Evolutionary conservation across 78 protist species (phyloP).

Genomic region (Dictyostelium firmibasis): DNA sequence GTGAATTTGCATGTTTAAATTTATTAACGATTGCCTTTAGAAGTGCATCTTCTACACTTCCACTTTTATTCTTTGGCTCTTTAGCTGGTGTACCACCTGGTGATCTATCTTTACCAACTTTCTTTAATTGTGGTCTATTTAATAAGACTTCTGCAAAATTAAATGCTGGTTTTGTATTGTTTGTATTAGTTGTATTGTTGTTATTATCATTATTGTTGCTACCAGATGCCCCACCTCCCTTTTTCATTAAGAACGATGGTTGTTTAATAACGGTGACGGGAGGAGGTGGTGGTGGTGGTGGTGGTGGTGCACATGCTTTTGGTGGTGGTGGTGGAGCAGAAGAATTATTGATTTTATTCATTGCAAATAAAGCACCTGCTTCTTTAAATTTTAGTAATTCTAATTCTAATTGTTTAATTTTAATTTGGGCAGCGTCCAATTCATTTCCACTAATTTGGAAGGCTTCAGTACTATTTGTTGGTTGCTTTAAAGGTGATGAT

Average conservation of each 20-base stretch:
- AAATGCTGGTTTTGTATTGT: not conserved
- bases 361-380: not conserved
- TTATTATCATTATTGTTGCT: not conserved
- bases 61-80: slow-evolving; percentile 4
- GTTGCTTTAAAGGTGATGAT: slow-evolving; percentile 4
- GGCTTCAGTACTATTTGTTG: not conserved
- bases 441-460: not conserved
- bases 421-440: not conserved
- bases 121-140: slow-evolving; percentile 11
- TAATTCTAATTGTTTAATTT: not conserved
- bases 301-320: slow-evolving; percentile 8
- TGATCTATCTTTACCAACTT: slow-evolving; percentile 21
- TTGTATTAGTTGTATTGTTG: not conserved
- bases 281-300: slow-evolving; percentile 22
- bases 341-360: not conserved
- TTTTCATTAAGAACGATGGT: not conserved
- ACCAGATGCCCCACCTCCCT: not conserved
- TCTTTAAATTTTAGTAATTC: slow-evolving; percentile 30
- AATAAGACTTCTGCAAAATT: slow-evolving; percentile 4
- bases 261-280: not conserved
- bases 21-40: not conserved
- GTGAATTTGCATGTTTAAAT: slow-evolving; percentile 1
- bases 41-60: not conserved
- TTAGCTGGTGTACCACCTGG: slow-evolving; percentile 70
- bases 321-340: not conserved